Evolutionary conservation across 2,329 filamentous ascomycete species (phyloP).

Genomic region (Ceratocystis cubensis): DNA sequence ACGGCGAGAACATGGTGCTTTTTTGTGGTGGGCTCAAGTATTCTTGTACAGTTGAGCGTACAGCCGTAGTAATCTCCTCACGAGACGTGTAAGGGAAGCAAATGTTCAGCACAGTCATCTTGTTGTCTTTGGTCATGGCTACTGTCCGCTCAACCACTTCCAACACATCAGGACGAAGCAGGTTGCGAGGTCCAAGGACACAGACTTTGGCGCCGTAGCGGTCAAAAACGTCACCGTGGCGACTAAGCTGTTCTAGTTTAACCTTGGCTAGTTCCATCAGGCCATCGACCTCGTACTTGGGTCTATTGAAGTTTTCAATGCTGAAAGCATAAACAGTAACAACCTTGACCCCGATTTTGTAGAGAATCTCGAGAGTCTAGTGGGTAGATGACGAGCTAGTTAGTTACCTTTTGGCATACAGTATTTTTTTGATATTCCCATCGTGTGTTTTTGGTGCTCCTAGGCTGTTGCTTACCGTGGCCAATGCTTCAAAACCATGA

Average conservation of each 20-base stretch:
- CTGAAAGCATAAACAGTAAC: conserved; percentile 98
- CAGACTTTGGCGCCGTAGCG: conserved; percentile 81
- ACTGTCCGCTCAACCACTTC: conserved; percentile 79
- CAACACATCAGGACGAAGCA: conserved; percentile 77
- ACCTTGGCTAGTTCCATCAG: conserved; percentile 97
- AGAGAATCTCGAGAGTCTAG: conserved; percentile 90
- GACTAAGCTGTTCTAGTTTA: conserved; percentile 79
- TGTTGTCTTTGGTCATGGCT: conserved; percentile 76
- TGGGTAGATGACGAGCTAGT: neutral
- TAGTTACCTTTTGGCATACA: neutral
- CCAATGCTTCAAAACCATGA: conserved; percentile 86
- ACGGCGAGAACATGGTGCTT: conserved; percentile 70
- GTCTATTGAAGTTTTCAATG: conserved; percentile 97
- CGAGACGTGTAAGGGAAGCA: conserved; percentile 96
- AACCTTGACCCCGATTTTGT: conserved; percentile 91
- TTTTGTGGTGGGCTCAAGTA: conserved; percentile 55
- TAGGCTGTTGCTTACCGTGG: conserved; percentile 31
- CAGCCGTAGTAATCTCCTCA: conserved; percentile 85
- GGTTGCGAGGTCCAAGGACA: conserved; percentile 69
- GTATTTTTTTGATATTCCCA: neutral
- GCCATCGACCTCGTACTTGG: conserved; percentile 90
- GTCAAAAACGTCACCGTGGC: conserved; percentile 86
- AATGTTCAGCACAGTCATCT: conserved; percentile 69
- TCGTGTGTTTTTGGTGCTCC: neutral
- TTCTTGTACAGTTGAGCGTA: conserved; percentile 75